Evolutionary conservation across 1,139 yeast species (phyloP), one percentile per base, ranked within the genome.

Genomic region (Yamadazyma blattariae): DNA sequence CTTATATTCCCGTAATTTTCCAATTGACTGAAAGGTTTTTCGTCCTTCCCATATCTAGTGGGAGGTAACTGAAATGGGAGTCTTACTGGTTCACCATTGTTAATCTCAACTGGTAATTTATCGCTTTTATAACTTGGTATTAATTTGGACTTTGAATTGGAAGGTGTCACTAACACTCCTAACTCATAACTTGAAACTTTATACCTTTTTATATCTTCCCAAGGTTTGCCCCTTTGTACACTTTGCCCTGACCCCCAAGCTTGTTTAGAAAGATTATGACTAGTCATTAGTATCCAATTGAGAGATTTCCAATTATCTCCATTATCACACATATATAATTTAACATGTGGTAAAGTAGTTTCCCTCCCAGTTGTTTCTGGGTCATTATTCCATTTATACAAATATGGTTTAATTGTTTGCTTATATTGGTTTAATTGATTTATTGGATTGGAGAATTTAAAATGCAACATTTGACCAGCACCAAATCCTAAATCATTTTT

Each of bases 211-310:
- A 52, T 52, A 25, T 52, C 50, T 30, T 42, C 36, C 33, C 35
- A 32, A 19, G 22, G 19, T 17, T 20, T 19, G 2, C 29, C 32
- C 15, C 14, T 21, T 27, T 12, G 17, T 27, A 19, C 11, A 18
- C 24, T 25, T 16, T 26, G 29, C 1, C 65, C 67, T n/a, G 59
- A 60, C 0, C 90, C 90, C 89, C 89, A 82, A 0, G 89, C 89
- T 41, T 77, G 81, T 36, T 72, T 71, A 19, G 86, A 78, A 24
- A 81, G 50, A 50, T 82, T 82, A 28, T 82, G 81, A 39, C 86
- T 79, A 2, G 86, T 80, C 54, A 79, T 63, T n/a, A 79, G 47
- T 12, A 77, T 71, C 88, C 89, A 82, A 36, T 73, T 70, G 3
- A 80, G 47, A 1, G 75, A 56, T 18, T 58, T 45, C 60, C 78